Conservation (phyloP, 495 filamentous ascomycete species). For the Gamarada debralockiae region DNA sequence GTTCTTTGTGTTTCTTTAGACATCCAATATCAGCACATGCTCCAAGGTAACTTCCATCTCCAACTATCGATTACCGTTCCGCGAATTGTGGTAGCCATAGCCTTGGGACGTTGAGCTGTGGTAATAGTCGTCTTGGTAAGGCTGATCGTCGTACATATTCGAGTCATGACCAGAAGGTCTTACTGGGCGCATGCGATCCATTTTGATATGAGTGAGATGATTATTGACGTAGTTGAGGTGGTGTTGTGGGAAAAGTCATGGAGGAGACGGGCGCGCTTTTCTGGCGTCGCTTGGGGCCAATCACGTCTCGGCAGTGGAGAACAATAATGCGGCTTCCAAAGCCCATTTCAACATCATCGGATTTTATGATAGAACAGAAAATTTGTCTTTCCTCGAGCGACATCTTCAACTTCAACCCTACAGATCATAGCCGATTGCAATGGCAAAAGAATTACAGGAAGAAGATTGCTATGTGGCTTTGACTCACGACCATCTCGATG, state of each 20-base stretch:
- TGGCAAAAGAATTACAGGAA: slow-evolving; percentile 22
- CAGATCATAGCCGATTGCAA: slow-evolving; percentile 1
- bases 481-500: slow-evolving; percentile 60
- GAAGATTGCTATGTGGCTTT: slow-evolving; percentile 53
- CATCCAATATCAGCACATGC: slow-evolving; percentile 24
- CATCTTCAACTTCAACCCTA: no score
- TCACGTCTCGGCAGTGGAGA: no score
- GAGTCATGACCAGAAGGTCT: slow-evolving; percentile 2
- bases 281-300: no score
- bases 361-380: no score
- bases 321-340: no score
- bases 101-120: slow-evolving; percentile 6
- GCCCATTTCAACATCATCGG: no score
- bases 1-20: slow-evolving; percentile 38
- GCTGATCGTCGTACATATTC: slow-evolving; percentile 26
- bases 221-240: no score
- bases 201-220: no score
- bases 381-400: no score
- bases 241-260: no score
- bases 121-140: slow-evolving; percentile 13
- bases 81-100: slow-evolving; percentile 19
- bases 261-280: no score
- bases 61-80: slow-evolving; percentile 30
- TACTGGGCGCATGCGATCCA: slow-evolving; percentile 5
- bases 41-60: slow-evolving; percentile 18